Evolutionary conservation across 2,329 filamentous ascomycete genomes (phyloP).

Genomic region (Chaetomium sp.): DNA sequence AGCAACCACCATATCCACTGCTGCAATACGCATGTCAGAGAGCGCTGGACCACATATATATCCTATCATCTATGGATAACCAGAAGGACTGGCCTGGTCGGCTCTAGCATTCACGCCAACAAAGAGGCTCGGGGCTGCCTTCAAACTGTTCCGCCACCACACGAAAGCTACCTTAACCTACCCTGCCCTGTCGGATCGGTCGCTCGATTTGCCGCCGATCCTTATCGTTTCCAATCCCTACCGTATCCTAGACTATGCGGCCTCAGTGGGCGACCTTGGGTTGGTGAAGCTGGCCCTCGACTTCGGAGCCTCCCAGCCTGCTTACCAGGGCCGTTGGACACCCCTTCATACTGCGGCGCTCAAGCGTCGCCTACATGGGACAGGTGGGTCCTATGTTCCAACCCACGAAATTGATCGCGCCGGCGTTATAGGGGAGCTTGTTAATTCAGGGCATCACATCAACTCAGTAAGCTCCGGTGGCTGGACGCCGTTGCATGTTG

Average conservation of each 20-base stretch:
- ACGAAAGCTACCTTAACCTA: too few species aligned
- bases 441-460: neutral
- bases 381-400: neutral
- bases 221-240: neutral
- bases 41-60: neutral
- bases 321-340: neutral
- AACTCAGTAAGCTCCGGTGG: neutral
- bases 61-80: neutral
- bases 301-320: neutral
- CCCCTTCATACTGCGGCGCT: neutral
- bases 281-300: neutral
- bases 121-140: too few species aligned
- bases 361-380: neutral
- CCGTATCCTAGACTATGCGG: neutral
- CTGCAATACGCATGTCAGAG: neutral
- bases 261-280: neutral
- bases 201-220: neutral
- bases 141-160: too few species aligned
- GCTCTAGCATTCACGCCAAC: too few species aligned
- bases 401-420: neutral
- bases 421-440: neutral
- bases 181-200: too few species aligned
- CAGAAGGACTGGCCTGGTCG: neutral
- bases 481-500: neutral
- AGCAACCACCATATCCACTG: neutral